A percentile compares a stretch with the other conserved stretches of the same genome.
Conservation (phyloP, 2,329 filamentous ascomycete genomes). For the Colletotrichum euphorbiae region DNA sequence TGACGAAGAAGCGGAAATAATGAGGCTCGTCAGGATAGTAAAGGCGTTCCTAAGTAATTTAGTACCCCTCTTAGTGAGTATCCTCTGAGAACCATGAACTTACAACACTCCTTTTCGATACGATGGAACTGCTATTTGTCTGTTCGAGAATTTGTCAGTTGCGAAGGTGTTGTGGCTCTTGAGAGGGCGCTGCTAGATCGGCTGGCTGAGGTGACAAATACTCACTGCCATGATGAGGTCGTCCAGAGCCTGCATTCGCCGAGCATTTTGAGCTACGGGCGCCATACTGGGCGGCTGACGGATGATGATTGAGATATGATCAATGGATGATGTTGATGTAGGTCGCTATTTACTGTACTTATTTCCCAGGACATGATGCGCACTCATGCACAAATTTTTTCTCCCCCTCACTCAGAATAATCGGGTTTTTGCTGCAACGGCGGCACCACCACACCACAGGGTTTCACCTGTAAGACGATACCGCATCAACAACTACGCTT, state of each 20-base stretch:
- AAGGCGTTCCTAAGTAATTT: conserved; percentile 59
- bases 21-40: conserved; percentile 83
- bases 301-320: background rate
- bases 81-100: background rate
- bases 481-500: too few species aligned
- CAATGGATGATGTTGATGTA: background rate
- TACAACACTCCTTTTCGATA: conserved; percentile 94
- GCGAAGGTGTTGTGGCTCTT: background rate
- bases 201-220: conserved; percentile 21
- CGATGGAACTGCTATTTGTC: conserved; percentile 93
- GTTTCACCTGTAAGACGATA: too few species aligned
- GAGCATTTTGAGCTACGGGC: conserved; percentile 1
- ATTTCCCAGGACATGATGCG: too few species aligned
- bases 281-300: conserved; percentile 8
- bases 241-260: conserved; percentile 50
- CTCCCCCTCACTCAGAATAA: too few species aligned
- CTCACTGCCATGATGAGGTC: conserved; percentile 68
- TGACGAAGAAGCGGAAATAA: conserved; percentile 89
- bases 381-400: too few species aligned
- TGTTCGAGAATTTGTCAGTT: conserved; percentile 46
- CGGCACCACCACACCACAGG: too few species aligned
- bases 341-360: background rate
- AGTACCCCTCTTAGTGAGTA: background rate
- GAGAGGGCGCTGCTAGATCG: too few species aligned
- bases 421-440: too few species aligned